Evolutionary conservation across 1,284 basidiomycete genomes (phyloP), one percentile per base, ranked within the genome.

Genomic region (Trichosporon ovoides): DNA sequence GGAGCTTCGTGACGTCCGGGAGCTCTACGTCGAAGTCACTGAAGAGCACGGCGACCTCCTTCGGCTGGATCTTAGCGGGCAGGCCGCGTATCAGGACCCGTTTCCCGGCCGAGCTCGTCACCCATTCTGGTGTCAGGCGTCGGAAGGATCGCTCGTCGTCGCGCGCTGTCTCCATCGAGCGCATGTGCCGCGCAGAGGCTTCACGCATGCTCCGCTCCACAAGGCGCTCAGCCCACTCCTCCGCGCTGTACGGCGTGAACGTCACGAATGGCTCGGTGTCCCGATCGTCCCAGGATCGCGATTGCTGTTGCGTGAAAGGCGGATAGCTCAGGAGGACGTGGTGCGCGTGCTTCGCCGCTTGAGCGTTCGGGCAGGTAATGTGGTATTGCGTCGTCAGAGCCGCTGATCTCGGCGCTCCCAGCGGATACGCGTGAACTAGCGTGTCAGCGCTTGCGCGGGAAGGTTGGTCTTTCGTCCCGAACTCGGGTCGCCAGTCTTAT

Each of bases 341-440:
- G 33, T 62, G 48, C 49, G 62, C 58, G 11, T 40, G n/a, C 20
- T 38, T 14, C 3, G 62, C 62, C 13, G 49, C 28, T 11, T 37
- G 24, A 9, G 53, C 38, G 7, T 58, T 53, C 3, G 50, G 53
- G 1, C 57, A 46, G 3, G 64, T 52, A 24, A 70, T 24, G 56
- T 68, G 69, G 55, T 60, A 62, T n/a, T 57, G 58, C 18, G 56
- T 61, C 6, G 55, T 55, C 19, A 70, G 34, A 6, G 60, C 54
- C 2, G 66, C 55, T 19, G 22, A 22, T 10, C 64, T 61, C 1
- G 62, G 53, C 35, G 62, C 43, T 18, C 68, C 67, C 16, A 66
- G 55, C 2, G 67, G 65, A 11, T 53, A 50, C 7, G 60, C n/a
- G 4, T 65, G 66, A 38, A 69, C 68, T 70, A 38, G 11, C 13